Base-by-base conservation (phyloP, 2,329 filamentous ascomycete genomes). In the Fragosphaeria purpurea region DNA sequence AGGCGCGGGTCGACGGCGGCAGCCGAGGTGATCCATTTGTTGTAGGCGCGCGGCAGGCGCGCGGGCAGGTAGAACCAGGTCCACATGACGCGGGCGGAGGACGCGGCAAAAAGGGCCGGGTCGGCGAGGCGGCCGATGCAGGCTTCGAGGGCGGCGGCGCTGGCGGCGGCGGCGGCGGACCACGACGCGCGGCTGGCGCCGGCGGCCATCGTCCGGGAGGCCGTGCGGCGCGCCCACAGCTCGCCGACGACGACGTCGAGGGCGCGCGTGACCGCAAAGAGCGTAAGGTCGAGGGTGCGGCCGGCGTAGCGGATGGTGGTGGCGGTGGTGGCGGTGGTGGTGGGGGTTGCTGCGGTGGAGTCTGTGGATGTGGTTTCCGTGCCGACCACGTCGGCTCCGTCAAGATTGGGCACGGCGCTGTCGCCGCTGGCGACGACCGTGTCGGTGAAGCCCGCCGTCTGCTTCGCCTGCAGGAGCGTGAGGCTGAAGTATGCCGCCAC, bases 71-170 rank as follows among this genome's bases (percentile, higher is more conserved):
- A 95, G 63, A 94, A 83, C 86, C 86, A 95, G 13, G 86, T 78
- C 84, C 86, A 91, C 88, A 94, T 95, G 57, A 94, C 83, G 39
- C 87, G 69, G 30, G 82, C 84, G 40, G 79, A 82, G 22, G 86
- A 89, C 37, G 75, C 65, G 43, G 84, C 80, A 64, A 95, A 94
- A 13, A 90, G 68, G 6, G 77, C 67, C 4, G 86, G 78, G 61
- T 91, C 85, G n/a, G 79, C 70, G 39, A 79, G 63, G 8, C 56
- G 63, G 31, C 69, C 68, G 54, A 72, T 56, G 31, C 65, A 50
- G 9, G 64, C 60, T 54, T 79, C 74, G 10, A 70, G 48, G n/a
- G n/a, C n/a, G n/a, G n/a, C n/a, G n/a, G n/a, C n/a, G n/a, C n/a
- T n/a, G n/a, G n/a, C n/a, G n/a, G n/a, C n/a, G n/a, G n/a, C n/a